Evolutionary conservation across 306 rosid genomes (phyloP).

Genomic region (Sphenostylis stenocarpa): DNA sequence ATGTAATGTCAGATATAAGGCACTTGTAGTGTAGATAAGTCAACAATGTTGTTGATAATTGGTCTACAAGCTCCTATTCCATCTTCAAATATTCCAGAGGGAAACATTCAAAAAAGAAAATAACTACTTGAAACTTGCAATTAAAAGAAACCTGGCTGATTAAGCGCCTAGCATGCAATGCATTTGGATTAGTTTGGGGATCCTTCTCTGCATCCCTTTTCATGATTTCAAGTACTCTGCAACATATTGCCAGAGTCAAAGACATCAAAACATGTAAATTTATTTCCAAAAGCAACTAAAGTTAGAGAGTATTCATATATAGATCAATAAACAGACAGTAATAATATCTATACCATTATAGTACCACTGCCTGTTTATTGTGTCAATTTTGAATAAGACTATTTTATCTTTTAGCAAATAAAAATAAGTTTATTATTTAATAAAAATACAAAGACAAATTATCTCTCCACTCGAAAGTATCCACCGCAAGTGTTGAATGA

Average conservation of each 20-base stretch:
- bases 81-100: conserved; percentile 8
- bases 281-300: conserved; percentile 6
- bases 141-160: conserved; percentile 65
- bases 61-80: neutral
- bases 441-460: too few relatives aligned
- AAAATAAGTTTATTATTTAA: too few relatives aligned
- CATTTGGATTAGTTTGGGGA: conserved; percentile 66
- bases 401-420: too few relatives aligned
- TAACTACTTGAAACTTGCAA: neutral
- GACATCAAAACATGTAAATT: neutral
- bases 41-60: conserved; percentile 20
- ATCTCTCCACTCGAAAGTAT: too few relatives aligned
- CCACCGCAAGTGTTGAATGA: too few relatives aligned
- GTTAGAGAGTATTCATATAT: neutral
- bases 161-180: conserved; percentile 68
- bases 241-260: conserved; percentile 31
- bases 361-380: too few relatives aligned
- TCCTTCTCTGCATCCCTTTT: conserved; percentile 69
- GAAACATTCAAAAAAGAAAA: conserved; percentile 13
- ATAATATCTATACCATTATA: too few relatives aligned
- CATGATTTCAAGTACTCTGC: conserved; percentile 93
- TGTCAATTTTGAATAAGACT: too few relatives aligned
- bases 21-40: neutral
- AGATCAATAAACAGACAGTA: neutral
- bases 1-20: neutral